phyloP scores from a whole-genome alignment of 257 asterid genomes.

The Nemophila menziesii region DNA sequence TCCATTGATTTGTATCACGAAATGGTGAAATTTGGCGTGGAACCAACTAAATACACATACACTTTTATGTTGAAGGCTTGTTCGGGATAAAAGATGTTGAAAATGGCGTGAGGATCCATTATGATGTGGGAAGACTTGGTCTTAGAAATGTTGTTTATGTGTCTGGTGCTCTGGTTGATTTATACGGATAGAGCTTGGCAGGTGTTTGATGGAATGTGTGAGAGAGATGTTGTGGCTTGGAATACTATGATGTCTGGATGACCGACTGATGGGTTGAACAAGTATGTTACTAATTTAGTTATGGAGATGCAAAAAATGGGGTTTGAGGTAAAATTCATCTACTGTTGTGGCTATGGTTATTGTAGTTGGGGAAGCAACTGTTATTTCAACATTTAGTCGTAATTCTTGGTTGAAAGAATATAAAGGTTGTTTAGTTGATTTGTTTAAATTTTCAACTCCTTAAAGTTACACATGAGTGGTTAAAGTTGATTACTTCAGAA shows the following conservation, averaged over 20 bases:
- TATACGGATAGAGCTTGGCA: constrained; percentile 41
- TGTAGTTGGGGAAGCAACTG: constrained; percentile 37
- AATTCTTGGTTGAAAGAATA: too few relatives aligned
- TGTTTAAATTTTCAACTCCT: too few relatives aligned
- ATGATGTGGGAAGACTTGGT: constrained; percentile 25
- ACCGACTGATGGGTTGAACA: constrained; percentile 39
- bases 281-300: constrained; percentile 35
- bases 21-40: constrained; percentile 48
- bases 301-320: constrained; percentile 43
- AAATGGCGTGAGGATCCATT: constrained; percentile 46
- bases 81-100: constrained; percentile 53
- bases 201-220: constrained; percentile 51
- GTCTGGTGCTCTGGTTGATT: constrained; percentile 70
- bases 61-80: constrained; percentile 88
- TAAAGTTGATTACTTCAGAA: too few relatives aligned
- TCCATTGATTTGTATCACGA: constrained; percentile 55
- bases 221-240: constrained; percentile 75
- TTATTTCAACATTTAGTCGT: too few relatives aligned
- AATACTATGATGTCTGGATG: constrained; percentile 70
- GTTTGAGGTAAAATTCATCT: constrained; percentile 46
- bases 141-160: constrained; percentile 51
- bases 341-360: constrained; percentile 61
- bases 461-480: too few relatives aligned
- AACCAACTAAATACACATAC: constrained; percentile 66
- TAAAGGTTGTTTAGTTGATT: too few relatives aligned